phyloP scores from a whole-genome alignment of 2,329 filamentous ascomycete species.

The Pseudovirgaria hyperparasitica region DNA sequence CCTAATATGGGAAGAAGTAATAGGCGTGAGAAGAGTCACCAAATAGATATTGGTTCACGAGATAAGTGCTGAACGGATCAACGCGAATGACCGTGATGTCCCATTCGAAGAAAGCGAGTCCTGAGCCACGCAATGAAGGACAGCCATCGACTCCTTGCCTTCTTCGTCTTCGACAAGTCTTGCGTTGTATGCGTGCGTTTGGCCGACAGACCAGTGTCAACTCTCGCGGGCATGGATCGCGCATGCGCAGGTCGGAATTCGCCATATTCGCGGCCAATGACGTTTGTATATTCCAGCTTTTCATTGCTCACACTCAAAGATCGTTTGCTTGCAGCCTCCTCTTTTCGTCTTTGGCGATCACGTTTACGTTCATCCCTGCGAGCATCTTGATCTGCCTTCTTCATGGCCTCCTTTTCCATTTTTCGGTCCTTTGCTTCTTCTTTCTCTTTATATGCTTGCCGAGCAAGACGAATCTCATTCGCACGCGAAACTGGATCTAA shows the following conservation, averaged over 20 bases:
- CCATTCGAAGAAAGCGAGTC: constrained; percentile 40
- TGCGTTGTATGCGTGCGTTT: constrained; percentile 15
- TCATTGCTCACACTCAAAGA: constrained; percentile 19
- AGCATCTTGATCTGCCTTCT: constrained; percentile 30
- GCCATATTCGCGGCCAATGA: constrained; percentile 25
- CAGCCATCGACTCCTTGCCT: constrained; percentile 35
- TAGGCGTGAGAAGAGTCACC: no score
- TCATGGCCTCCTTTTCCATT: constrained; percentile 38
- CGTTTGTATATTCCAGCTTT: constrained; percentile 11
- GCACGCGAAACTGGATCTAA: constrained; percentile 40
- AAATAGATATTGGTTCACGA: no score
- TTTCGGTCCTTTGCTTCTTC: constrained; percentile 45
- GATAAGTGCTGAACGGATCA: no score
- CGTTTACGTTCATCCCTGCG: constrained; percentile 32
- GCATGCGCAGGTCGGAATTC: constrained; percentile 22
- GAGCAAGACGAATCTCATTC: constrained; percentile 42
- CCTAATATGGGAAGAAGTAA: no score
- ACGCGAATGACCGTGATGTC: no score
- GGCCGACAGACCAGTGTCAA: constrained; percentile 15
- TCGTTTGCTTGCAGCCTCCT: constrained; percentile 20
- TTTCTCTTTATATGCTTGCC: constrained; percentile 45
- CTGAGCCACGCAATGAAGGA: constrained; percentile 44
- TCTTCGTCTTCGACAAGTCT: constrained; percentile 19
- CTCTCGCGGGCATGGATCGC: constrained; percentile 19
- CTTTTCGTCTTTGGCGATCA: constrained; percentile 27